Percentiles rank a stretch among this genome's conserved stretches.
Evolutionary conservation across 495 filamentous ascomycete genomes (phyloP).

Genomic region (Hyaloscypha hepaticicola): DNA sequence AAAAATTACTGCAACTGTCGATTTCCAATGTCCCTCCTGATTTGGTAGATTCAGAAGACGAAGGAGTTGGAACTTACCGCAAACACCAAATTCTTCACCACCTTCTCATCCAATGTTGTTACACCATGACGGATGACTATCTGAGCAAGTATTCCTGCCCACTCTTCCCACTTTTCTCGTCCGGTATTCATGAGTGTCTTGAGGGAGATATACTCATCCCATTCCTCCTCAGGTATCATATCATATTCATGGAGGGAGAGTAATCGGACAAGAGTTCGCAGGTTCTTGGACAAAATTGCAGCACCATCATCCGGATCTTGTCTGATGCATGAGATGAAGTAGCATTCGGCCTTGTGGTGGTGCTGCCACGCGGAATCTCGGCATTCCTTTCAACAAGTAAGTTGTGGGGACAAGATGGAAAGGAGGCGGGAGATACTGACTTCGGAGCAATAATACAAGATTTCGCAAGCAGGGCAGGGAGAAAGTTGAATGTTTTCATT

Average conservation of each 20-base stretch:
- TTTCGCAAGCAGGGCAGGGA: not conserved
- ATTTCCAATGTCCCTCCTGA: no score
- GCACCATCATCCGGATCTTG: not conserved
- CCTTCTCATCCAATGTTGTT: not conserved
- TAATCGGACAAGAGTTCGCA: not conserved
- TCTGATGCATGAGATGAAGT: slow-evolving; percentile 3
- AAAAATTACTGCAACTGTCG: no score
- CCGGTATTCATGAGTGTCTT: not conserved
- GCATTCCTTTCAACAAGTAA: slow-evolving; percentile 46
- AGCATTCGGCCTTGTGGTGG: slow-evolving; percentile 60
- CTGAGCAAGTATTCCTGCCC: not conserved
- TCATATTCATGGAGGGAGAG: not conserved
- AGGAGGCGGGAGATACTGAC: not conserved
- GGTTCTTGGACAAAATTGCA: not conserved
- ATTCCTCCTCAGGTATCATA: not conserved
- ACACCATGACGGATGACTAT: not conserved
- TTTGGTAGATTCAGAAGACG: not conserved
- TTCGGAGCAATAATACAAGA: not conserved
- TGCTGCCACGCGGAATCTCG: slow-evolving; percentile 61
- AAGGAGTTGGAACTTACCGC: not conserved
- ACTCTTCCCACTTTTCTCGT: not conserved
- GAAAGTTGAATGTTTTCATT: not conserved
- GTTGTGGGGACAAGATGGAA: not conserved
- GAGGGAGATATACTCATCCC: not conserved
- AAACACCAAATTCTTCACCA: not conserved